Evolutionary conservation across 164 flowering plant species (phyloP), one percentile per base, ranked within the genome.

Genomic region (Tetracentron sinense): DNA sequence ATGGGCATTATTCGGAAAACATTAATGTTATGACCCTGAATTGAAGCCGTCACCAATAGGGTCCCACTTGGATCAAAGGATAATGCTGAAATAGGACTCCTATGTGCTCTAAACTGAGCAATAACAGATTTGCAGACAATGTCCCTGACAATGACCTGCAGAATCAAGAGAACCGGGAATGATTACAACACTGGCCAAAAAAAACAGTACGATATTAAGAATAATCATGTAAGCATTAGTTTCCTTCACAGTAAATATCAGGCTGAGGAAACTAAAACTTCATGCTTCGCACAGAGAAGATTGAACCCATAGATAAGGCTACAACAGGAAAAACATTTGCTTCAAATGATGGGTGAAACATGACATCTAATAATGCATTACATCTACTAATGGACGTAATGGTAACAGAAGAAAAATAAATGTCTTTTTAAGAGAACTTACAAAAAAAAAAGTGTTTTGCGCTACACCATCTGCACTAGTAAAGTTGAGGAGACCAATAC

Each of bases 31-130:
- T 85, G 86, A 19, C 96, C 96, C 73, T 85, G 83, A 67, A 87
- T 78, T 16, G 96, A 89, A 47, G 96, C 92, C 2, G 91, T 87
- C 64, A 89, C 92, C 69, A 89, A 64, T 10, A 87, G 78, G 48
- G 79, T 81, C 26, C 96, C 92, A 62, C 90, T 87, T 23, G 89
- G 86, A 78, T 89, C 96, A 78, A 89, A 89, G 73, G 89, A 82
- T 66, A 89, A 73, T 33, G 92, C 86, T 22, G 87, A 77, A 67
- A 89, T 83, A 51, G 92, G 91, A 67, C 90, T 87, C 66, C 72
- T 83, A 73, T 89, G 96, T 16, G 92, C 96, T 74, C 77, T 79
- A 68, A 89, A 89, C 74, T 89, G 96, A 0, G 89, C 52, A 64
- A 89, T 67, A 42, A 83, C 82, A 59, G 68, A 61, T 78, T 78